Evolutionary conservation across 2,329 filamentous ascomycete genomes (phyloP), one percentile per base, ranked within the genome.

Genomic region (Epichloe sylvatica): DNA sequence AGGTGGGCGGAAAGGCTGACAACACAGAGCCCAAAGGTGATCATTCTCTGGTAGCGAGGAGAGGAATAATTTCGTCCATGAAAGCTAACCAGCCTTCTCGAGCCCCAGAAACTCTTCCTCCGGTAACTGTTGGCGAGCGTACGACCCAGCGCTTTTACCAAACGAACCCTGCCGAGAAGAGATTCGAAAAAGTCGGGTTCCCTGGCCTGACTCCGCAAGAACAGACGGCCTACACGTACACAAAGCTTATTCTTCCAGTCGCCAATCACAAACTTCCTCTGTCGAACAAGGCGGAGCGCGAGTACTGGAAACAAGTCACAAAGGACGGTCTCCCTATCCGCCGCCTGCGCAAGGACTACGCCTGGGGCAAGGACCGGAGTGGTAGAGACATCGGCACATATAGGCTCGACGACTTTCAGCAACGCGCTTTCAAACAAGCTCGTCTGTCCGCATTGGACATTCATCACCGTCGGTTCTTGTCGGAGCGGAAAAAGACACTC

Each of bases 271-370:
- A 57, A 11, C 55, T 70, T 4, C 53, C 58, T 41, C 60, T 67
- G 35, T 66, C 63, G 53, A 63, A 68, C 61, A 77, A 77, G 61
- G 63, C 71, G 25, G 72, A 77, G 58, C 72, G 73, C 57, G 76
- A 80, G 56, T 72, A 76, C 59, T 81, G 77, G 77, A 76, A 76
- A 62, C 65, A 68, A 44, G 67, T 77, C 53, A 70, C 70, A 60
- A 77, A 79, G 55, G 68, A 73, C 45, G 69, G 64, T 50, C 65
- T 78, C 13, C 73, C 76, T 5, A 63, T 74, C 46, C 72, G 76
- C 37, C 64, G 65, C 25, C 63, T 73, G 17, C 59, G 62, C 21
- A 58, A 58, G 38, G 58, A 59, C 56, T 66, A 70, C 63, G 48
- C 58, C 61, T 80, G 76, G 75, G 76, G 75, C 51, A 62, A 59